Evolutionary conservation across 106 monocot species (phyloP).

Genomic region (Dactylorhiza incarnata): DNA sequence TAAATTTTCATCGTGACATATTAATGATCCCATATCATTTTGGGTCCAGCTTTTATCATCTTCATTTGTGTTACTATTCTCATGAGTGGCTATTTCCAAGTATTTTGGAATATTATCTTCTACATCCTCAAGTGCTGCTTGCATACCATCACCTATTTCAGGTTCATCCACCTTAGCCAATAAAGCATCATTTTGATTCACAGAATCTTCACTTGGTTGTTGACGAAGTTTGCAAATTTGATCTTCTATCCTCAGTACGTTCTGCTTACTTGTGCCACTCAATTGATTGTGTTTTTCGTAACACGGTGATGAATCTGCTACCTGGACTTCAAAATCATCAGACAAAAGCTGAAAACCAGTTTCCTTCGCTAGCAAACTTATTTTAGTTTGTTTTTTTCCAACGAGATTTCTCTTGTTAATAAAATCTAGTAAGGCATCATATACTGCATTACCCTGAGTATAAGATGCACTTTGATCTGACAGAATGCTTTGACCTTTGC

Average conservation of each 20-base stretch:
- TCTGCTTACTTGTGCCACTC: slow-evolving; percentile 4
- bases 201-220: slow-evolving; percentile 10
- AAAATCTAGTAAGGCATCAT: slow-evolving; percentile 46
- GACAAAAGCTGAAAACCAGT: slow-evolving; percentile 84
- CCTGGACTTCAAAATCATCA: slow-evolving; percentile 79
- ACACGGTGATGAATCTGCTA: slow-evolving; percentile 27
- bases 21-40: slow-evolving; percentile 4
- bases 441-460: slow-evolving; percentile 23
- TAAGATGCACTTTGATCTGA: slow-evolving; percentile 14
- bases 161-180: slow-evolving; percentile 3
- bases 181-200: slow-evolving; percentile 6
- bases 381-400: slow-evolving; percentile 46
- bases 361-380: slow-evolving; percentile 82
- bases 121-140: slow-evolving; percentile 15
- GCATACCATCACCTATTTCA: slow-evolving; percentile 20
- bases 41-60: slow-evolving; percentile 1
- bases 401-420: slow-evolving; percentile 38
- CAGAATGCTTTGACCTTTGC: slow-evolving; percentile 39
- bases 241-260: slow-evolving; percentile 5
- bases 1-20: slow-evolving; percentile 9
- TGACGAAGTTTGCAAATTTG: slow-evolving; percentile 12
- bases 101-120: slow-evolving; percentile 13
- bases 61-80: slow-evolving; percentile 5
- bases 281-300: slow-evolving; percentile 17
- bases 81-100: slow-evolving; percentile 4